Percentiles rank a stretch among this genome's conserved stretches.
Evolutionary conservation across 2,329 filamentous ascomycete genomes (phyloP).

Genomic region (Stemphylium beticola): DNA sequence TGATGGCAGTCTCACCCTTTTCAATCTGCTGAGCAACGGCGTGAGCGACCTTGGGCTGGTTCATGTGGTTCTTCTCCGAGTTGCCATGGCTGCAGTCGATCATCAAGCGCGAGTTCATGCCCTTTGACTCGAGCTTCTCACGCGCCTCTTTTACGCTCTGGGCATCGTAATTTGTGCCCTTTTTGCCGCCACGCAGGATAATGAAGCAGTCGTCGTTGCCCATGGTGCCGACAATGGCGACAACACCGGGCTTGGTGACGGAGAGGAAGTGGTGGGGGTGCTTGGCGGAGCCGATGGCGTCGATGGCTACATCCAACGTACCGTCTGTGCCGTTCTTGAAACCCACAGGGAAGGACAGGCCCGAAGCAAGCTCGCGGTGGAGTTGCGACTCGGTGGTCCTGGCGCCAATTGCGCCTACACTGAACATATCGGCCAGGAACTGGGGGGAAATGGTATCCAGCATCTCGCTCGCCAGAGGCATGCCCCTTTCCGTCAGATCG

Average conservation of each 20-base stretch:
- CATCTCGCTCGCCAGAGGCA: constrained; percentile 98
- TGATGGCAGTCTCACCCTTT: constrained; percentile 82
- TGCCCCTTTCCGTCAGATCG: constrained; percentile 87
- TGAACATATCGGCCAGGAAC: constrained; percentile 91
- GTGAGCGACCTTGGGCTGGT: constrained; percentile 91
- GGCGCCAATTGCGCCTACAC: constrained; percentile 92
- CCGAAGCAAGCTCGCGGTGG: constrained; percentile 91
- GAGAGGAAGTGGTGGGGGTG: constrained; percentile 97
- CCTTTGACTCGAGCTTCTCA: constrained; percentile 75
- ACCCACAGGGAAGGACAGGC: constrained; percentile 94
- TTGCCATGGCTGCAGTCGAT: constrained; percentile 98
- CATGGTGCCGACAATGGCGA: constrained; percentile 90
- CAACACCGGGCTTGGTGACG: constrained; percentile 94
- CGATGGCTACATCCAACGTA: constrained; percentile 84
- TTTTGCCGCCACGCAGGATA: constrained; percentile 89
- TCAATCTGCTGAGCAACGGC: constrained; percentile 83
- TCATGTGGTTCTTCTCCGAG: constrained; percentile 93
- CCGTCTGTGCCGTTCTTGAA: constrained; percentile 99
- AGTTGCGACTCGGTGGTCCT: constrained; percentile 95
- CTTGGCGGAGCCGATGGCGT: constrained; percentile 90
- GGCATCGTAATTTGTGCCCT: constrained; percentile 92
- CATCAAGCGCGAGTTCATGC: constrained; percentile 81
- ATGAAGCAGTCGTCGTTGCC: constrained; percentile 98
- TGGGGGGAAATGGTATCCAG: constrained; percentile 97
- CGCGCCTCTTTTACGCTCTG: constrained; percentile 85